Conservation (phyloP, 768 basidiomycete species). For the Inosperma sp. region DNA sequence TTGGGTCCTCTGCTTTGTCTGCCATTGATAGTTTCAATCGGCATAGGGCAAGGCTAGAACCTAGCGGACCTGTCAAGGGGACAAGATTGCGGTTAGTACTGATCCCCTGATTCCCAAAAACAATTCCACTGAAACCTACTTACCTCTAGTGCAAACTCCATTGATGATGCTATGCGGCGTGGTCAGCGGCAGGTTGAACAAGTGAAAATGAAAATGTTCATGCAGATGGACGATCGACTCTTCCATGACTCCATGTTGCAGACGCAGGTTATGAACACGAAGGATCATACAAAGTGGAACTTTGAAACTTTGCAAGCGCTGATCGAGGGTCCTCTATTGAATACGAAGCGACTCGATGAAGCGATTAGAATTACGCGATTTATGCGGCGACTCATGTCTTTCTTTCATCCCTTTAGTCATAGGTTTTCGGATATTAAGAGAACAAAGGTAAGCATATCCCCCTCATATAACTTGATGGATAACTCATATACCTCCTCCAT, state of each 20-base stretch:
- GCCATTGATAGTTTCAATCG: constrained; percentile 92
- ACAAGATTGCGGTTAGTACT: constrained; percentile 58
- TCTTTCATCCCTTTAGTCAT: constrained; percentile 88
- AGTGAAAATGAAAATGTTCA: constrained; percentile 79
- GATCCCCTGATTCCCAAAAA: not conserved
- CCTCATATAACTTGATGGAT: constrained; percentile 1
- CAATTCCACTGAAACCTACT: not conserved
- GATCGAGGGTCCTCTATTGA: constrained; percentile 87
- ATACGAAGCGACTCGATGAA: constrained; percentile 90
- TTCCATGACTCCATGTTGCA: constrained; percentile 85
- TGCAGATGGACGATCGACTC: constrained; percentile 93
- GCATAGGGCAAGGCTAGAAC: constrained; percentile 71
- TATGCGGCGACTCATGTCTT: constrained; percentile 84
- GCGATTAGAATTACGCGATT: constrained; percentile 88
- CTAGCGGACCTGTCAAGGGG: constrained; percentile 44
- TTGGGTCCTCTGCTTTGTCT: constrained; percentile 79
- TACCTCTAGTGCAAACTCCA: constrained; percentile 59
- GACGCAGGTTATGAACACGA: constrained; percentile 83
- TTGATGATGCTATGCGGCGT: constrained; percentile 81
- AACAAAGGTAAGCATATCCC: constrained; percentile 46
- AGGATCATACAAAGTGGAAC: constrained; percentile 90
- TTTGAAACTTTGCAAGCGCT: constrained; percentile 85
- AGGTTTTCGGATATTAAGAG: constrained; percentile 81
- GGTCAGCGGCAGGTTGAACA: constrained; percentile 91
- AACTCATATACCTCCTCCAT: not conserved